phyloP scores from a whole-genome alignment of 169 alveolate species.

The Cryptosporidium bovis region DNA sequence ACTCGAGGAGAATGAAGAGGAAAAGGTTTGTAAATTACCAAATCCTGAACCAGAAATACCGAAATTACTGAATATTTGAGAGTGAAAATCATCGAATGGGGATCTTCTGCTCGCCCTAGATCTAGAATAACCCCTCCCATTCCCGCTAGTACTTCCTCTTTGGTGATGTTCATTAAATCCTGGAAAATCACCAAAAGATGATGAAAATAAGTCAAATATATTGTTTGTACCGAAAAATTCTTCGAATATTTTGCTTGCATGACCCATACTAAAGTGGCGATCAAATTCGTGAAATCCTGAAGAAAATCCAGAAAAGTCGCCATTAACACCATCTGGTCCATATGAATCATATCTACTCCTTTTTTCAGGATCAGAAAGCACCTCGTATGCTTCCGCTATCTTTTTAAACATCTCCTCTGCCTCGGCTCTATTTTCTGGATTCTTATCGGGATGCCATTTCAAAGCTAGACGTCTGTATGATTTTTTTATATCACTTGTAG shows the following conservation, averaged over 20 bases:
- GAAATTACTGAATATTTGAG: conserved; percentile 56
- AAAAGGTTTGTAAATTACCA: conserved; percentile 48
- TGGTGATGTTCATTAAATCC: conserved; percentile 24
- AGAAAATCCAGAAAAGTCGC: conserved; percentile 77
- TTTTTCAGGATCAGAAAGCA: conserved; percentile 88
- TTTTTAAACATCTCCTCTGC: conserved; percentile 89
- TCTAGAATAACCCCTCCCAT: conserved; percentile 50
- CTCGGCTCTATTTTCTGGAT: conserved; percentile 84
- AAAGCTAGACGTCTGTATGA: conserved; percentile 86
- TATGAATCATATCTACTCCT: conserved; percentile 82
- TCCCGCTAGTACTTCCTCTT: not conserved
- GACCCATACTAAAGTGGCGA: conserved; percentile 71
- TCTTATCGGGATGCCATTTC: conserved; percentile 88
- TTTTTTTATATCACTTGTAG: conserved; percentile 80
- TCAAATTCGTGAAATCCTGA: conserved; percentile 74
- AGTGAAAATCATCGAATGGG: conserved; percentile 66
- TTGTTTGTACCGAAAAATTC: conserved; percentile 76
- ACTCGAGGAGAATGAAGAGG: conserved; percentile 46
- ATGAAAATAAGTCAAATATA: conserved; percentile 70
- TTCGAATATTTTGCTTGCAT: conserved; percentile 74
- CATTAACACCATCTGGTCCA: conserved; percentile 86
- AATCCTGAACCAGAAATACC: conserved; percentile 60
- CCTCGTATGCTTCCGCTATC: conserved; percentile 92
- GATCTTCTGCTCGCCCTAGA: conserved; percentile 21
- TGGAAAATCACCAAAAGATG: conserved; percentile 53